Evolutionary conservation across 345 rosid genomes (phyloP).

Genomic region (Raphanus sativus): DNA sequence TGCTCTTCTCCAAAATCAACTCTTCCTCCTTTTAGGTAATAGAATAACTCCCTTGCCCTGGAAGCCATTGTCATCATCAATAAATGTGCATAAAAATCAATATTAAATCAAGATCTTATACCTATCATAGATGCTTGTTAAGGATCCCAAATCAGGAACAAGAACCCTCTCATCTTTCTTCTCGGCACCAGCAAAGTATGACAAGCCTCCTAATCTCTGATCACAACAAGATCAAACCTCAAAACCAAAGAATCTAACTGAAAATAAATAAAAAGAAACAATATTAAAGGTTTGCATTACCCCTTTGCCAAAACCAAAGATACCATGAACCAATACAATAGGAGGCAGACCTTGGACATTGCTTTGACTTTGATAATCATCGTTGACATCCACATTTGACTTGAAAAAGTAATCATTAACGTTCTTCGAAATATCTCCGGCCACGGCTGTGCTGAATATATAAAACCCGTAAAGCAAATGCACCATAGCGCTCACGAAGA

Average conservation of each 20-base stretch:
- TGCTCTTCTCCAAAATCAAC: slow-evolving; percentile 96
- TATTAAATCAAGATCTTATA: slow-evolving; percentile 15
- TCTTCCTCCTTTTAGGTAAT: slow-evolving; percentile 88
- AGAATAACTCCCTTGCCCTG: slow-evolving; percentile 89
- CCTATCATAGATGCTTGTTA: slow-evolving; percentile 93
- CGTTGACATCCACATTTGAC: slow-evolving; percentile 43
- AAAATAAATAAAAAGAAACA: background rate
- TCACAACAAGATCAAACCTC: slow-evolving; percentile 13
- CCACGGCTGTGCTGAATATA: slow-evolving; percentile 84
- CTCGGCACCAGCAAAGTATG: slow-evolving; percentile 98
- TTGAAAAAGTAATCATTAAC: slow-evolving; percentile 56
- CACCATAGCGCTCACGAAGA: slow-evolving; percentile 71
- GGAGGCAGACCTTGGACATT: slow-evolving; percentile 63
- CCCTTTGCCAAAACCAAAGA: slow-evolving; percentile 99
- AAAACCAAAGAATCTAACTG: slow-evolving; percentile 8
- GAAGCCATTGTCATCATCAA: slow-evolving; percentile 18
- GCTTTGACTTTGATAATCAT: slow-evolving; percentile 24
- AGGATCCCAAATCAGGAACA: slow-evolving; percentile 96
- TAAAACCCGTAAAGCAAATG: slow-evolving; percentile 84
- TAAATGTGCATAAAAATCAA: background rate
- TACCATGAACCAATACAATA: slow-evolving; percentile 93
- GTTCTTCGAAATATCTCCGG: slow-evolving; percentile 70
- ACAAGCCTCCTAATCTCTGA: slow-evolving; percentile 83
- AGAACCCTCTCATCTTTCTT: slow-evolving; percentile 95
- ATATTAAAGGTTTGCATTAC: slow-evolving; percentile 32